Percentiles rank a stretch among this genome's conserved stretches.
Evolutionary conservation across 805 yeast species (phyloP).

Genomic region (Teunomyces barrocoloradensis): DNA sequence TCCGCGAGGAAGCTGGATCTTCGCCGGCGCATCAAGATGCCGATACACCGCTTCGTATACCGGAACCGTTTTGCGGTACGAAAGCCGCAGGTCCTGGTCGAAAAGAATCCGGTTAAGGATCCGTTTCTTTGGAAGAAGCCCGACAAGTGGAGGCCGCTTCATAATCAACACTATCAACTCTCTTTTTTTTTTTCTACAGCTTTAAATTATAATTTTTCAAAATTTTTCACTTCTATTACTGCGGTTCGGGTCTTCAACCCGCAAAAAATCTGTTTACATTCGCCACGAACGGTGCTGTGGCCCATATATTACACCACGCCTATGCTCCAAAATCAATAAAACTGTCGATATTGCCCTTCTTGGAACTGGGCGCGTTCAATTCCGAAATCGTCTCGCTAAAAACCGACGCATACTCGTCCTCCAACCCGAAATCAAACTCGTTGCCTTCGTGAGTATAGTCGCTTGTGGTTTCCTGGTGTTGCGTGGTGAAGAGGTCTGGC

Average conservation of each 20-base stretch:
- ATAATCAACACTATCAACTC: background rate
- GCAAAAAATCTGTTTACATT: background rate
- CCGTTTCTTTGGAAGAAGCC: slow-evolving; percentile 55
- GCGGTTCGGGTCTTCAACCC: background rate
- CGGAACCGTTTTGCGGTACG: slow-evolving; percentile 53
- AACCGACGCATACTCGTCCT: slow-evolving; percentile 3
- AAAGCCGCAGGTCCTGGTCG: slow-evolving; percentile 60
- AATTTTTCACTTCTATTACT: background rate
- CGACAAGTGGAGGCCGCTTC: slow-evolving; percentile 23
- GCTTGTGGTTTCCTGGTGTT: slow-evolving; percentile 2
- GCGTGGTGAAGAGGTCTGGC: slow-evolving; percentile 1
- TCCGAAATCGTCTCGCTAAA: slow-evolving; percentile 4
- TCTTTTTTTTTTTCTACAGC: too few relatives aligned
- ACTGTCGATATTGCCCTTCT: slow-evolving; percentile 19
- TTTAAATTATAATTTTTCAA: too few relatives aligned
- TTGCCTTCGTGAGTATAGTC: slow-evolving; percentile 6
- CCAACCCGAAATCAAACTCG: slow-evolving; percentile 10
- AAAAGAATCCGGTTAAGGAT: slow-evolving; percentile 58
- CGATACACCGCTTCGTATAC: slow-evolving; percentile 52
- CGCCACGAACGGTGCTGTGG: background rate
- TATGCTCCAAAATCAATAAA: slow-evolving; percentile 17
- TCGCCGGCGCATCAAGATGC: slow-evolving; percentile 39
- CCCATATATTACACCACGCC: slow-evolving; percentile 1
- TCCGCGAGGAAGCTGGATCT: slow-evolving; percentile 42
- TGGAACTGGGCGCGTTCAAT: slow-evolving; percentile 6